Percentiles rank a stretch among this genome's conserved stretches.
Conservation (phyloP, 805 yeast genomes). For the Candida multigemmis region DNA sequence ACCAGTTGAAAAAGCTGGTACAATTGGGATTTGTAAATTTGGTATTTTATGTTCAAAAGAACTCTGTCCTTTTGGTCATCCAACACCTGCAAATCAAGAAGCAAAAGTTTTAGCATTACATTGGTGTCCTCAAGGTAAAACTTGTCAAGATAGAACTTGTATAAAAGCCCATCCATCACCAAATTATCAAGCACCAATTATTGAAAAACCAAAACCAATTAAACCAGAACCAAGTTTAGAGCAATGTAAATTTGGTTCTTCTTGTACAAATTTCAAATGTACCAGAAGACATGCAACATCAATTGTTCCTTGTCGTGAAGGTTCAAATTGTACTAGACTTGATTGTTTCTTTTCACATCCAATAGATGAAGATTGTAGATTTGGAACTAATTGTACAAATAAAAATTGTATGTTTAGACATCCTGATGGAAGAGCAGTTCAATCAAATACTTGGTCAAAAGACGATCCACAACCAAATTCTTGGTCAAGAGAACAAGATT, state of each 20-base stretch:
- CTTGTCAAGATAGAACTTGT: constrained; percentile 56
- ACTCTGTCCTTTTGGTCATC: constrained; percentile 83
- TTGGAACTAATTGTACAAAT: constrained; percentile 68
- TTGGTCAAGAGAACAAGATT: constrained; percentile 1
- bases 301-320: constrained; percentile 71
- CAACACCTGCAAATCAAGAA: constrained; percentile 74
- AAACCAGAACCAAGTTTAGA: constrained; percentile 41
- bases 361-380: constrained; percentile 68
- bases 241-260: constrained; percentile 71
- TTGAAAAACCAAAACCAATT: constrained; percentile 6
- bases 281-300: constrained; percentile 79
- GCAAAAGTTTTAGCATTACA: constrained; percentile 59
- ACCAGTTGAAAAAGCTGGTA: constrained; percentile 23
- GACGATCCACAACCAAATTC: constrained; percentile 6
- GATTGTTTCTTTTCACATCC: constrained; percentile 86
- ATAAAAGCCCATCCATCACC: constrained; percentile 80
- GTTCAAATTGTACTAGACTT: constrained; percentile 64
- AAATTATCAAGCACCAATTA: constrained; percentile 16
- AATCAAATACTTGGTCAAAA: constrained; percentile 27
- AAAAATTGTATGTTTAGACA: constrained; percentile 65
- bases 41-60: constrained; percentile 70
- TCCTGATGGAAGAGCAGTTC: constrained; percentile 59
- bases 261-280: constrained; percentile 73
- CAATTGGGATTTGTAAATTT: constrained; percentile 64
- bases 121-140: constrained; percentile 71